Base-by-base conservation (phyloP, 1,284 basidiomycete species). In the Heterobasidion irregulare region DNA sequence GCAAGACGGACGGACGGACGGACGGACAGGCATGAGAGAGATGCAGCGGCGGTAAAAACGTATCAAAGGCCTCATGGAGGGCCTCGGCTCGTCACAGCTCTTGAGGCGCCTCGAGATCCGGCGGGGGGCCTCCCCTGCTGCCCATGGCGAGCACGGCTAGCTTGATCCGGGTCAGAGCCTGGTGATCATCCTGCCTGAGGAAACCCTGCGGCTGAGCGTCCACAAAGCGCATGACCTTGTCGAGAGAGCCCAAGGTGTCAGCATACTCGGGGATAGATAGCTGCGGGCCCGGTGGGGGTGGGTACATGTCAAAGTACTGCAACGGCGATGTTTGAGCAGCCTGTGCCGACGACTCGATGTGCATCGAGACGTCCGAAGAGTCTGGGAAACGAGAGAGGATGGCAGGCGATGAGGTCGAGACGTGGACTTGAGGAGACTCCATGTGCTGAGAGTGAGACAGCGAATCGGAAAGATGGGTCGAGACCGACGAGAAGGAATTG, bases 181-280 rank as follows among this genome's bases (percentile, higher is more conserved):
- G 62, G 36, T 74, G 71, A 57, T 82, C 76, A 3, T 71, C 62
- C 2, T 58, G 52, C n/a, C 70, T 69, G 57, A 80, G 58, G n/a
- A 80, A 63, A n/a, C 66, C 61, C 18, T 67, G 66, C 38, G 68
- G 68, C 41, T 67, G 68, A n/a, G 70, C 70, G 62, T 82, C 75
- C 57, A 84, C 63, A 57, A 74, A 84, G 32, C 66, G 53, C 54
- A 81, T 73, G 56, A 85, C 66, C 57, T 70, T 75, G 60, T 76
- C 74, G 58, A 82, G 65, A 19, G 78, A 75, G 6, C 72, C 72
- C 57, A 83, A 77, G 4, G 77, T 82, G 53, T 83, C 78, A 0
- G 68, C 61, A 16, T 50, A 49, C 15, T 55, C 54, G 2, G 38
- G 38, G 38, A 41, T 10, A n/a, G 38, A 41, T 6, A 26, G 26